Evolutionary conservation across 257 asterid species (phyloP), one percentile per base, ranked within the genome.

Genomic region (Fraxinus anomala): DNA sequence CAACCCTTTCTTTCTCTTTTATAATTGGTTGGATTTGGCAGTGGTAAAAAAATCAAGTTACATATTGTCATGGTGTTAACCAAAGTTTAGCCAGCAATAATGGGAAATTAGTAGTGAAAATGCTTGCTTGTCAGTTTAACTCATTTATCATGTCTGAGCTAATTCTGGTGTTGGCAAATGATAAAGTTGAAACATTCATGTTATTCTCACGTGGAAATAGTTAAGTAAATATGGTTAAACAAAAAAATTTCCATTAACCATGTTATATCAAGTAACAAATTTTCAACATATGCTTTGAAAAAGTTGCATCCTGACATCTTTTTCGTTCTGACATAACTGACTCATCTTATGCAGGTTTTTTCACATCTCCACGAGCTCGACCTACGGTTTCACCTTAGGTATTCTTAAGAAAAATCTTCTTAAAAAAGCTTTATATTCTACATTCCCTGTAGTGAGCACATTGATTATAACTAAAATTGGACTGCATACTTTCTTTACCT

Each of bases 321-420:
- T 79, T 72, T 66, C 68, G 79, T 72, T 68, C 77, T 73, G 37
- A 75, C 31, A 59, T 63, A 51, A 30, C 65, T 83, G 75, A 69
- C 75, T 26, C 76, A 44, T 80, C 61, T 72, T 74, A 63, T 88
- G 86, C 96, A 95, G 99, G 99, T 95, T 39, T 95, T 95, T 86
- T 89, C 94, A 36, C 99, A 95, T 90, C 85, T 95, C 84, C 99
- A 95, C 78, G 97, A 93, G 83, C 99, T 95, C 37, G 99, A 95
- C 85, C 84, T 95, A 42, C 89, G 88, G 56, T 95, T 91, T 86
- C 99, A 95, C 83, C 97, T 95, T 33, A 95, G 99, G 99, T 95
- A 91, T 74, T 85, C 26, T 37, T 11, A 36, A 72, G 74, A 39
- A 67, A 23, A 56, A 17, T 69, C 63, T 73, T 71, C 70, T 69